Base-by-base conservation (phyloP, 192 early-diverging fungal genomes). In the Rhizophagus sp. region DNA sequence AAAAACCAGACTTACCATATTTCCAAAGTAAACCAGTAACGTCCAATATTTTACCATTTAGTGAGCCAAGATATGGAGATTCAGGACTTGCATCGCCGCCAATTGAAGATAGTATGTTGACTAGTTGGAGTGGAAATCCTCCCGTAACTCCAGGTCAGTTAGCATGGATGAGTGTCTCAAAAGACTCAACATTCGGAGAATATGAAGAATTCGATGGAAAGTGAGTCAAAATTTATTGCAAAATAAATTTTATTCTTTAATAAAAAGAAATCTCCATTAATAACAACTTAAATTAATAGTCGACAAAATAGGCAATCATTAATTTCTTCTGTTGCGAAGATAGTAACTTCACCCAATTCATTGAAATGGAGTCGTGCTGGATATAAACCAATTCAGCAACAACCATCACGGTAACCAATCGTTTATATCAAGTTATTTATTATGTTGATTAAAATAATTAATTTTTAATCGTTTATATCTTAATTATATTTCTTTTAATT, bases 121-220 rank as follows among this genome's bases (percentile, higher is more conserved):
- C 22, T 17, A 65, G 34, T 36, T 24, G 62, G 12, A 41, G 8
- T 30, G 22, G 52, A 27, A 65, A n/a, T 41, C 34, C 25, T n/a
- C n/a, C 36, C 1, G 41, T 77, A 30, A 65, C 75, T 25, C 75
- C 75, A 1, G 75, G 62, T 77, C 75, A 77, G n/a, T 27, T 65
- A n/a, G 75, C 75, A 22, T 66, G 62, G 75, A 61, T 77, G 24
- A 41, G 25, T 34, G 12, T 36, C 25, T 50, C 73, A n/a, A n/a
- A 75, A 62, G 73, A 75, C 5, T 27, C 73, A 22, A 15, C 15
- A 2, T 63, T 25, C 22, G 33, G 8, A 44, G 75, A 77, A 15
- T 65, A 76, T 76, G 75, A 77, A 39, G 75, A 77, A 77, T 24
- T 25, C n/a, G 63, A 65, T 66, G 22, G 34, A 77, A 77, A 8